These are phyloP conservation scores for Trichoderma koningii DNA, from an alignment of 2,329 filamentous ascomycete genomes.

Conservation along the genomic window DNA sequence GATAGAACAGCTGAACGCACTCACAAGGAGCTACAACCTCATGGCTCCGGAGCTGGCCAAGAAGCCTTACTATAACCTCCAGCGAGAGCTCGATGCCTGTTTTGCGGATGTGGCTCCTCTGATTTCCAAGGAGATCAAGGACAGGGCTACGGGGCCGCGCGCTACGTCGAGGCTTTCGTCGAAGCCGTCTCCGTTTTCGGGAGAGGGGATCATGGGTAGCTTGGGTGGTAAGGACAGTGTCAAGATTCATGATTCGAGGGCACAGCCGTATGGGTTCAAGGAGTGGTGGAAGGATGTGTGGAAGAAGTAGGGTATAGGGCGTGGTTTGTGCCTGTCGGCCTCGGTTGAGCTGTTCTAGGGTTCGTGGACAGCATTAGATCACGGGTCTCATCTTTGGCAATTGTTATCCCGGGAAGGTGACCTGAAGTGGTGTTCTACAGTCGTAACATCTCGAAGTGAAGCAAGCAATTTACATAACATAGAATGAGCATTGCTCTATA, in stretches of 20 bases:
- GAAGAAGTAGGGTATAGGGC: slow-evolving; percentile 35
- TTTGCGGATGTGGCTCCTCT: slow-evolving; percentile 83
- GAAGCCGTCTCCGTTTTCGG: slow-evolving; percentile 38
- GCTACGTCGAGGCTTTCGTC: slow-evolving; percentile 38
- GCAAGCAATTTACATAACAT: no score
- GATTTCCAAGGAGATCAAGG: slow-evolving; percentile 70
- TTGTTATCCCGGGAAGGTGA: neutral
- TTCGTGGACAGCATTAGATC: neutral
- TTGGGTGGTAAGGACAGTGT: slow-evolving; percentile 55
- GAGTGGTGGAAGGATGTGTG: slow-evolving; percentile 89
- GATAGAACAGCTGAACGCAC: slow-evolving; percentile 73
- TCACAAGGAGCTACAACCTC: slow-evolving; percentile 88
- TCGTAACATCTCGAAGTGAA: no score
- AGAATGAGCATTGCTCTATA: no score
- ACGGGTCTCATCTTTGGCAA: neutral
- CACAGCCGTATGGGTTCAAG: slow-evolving; percentile 79
- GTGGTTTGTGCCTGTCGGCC: neutral
- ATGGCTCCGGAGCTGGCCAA: slow-evolving; percentile 91
- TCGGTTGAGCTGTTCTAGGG: neutral
- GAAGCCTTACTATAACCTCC: slow-evolving; percentile 85
- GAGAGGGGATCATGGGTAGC: slow-evolving; percentile 57
- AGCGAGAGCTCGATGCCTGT: slow-evolving; percentile 78
- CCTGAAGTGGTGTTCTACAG: no score
- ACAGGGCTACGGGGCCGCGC: slow-evolving; percentile 58
- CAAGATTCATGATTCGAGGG: slow-evolving; percentile 67